These are phyloP conservation scores for Ceratocystiopsis brevicomis DNA, from an alignment of 2,329 filamentous ascomycete species.

Conservation along the genomic window DNA sequence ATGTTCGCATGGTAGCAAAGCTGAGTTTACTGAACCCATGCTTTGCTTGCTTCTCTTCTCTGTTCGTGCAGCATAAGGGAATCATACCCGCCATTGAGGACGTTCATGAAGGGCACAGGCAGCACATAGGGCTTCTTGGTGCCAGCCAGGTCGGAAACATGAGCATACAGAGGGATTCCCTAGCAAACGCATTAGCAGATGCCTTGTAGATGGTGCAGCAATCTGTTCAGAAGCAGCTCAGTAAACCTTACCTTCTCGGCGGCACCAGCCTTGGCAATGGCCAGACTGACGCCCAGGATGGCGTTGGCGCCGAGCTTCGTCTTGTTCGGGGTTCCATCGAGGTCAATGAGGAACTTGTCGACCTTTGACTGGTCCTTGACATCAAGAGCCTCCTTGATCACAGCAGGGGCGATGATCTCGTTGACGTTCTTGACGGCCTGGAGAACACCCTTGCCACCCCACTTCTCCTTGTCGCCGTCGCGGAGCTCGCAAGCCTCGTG, in stretches of 20 bases:
- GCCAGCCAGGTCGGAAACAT: constrained; percentile 71
- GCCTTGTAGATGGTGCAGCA: too few species aligned
- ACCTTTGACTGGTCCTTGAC: constrained; percentile 72
- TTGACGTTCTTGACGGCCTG: constrained; percentile 82
- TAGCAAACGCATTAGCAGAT: constrained; percentile 11
- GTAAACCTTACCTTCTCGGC: constrained; percentile 48
- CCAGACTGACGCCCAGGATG: constrained; percentile 63
- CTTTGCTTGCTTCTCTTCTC: background rate
- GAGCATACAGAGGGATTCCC: constrained; percentile 70
- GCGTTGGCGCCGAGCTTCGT: constrained; percentile 39
- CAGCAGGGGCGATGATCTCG: constrained; percentile 55
- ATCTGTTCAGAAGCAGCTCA: too few species aligned
- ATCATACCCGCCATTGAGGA: constrained; percentile 55
- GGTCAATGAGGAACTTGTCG: constrained; percentile 65
- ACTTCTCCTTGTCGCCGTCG: constrained; percentile 74
- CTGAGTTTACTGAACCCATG: too few species aligned
- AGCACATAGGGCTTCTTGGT: constrained; percentile 87
- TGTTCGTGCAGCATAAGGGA: background rate
- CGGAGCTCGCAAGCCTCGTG: constrained; percentile 85
- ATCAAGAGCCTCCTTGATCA: constrained; percentile 69
- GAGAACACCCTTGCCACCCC: constrained; percentile 71
- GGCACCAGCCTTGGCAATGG: constrained; percentile 72
- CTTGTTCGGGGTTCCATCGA: constrained; percentile 41
- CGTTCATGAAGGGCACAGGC: constrained; percentile 85
- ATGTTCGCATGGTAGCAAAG: background rate